These are phyloP conservation scores for Penicillium frequentans DNA, from an alignment of 2,329 filamentous ascomycete genomes.

Conservation along the genomic window DNA sequence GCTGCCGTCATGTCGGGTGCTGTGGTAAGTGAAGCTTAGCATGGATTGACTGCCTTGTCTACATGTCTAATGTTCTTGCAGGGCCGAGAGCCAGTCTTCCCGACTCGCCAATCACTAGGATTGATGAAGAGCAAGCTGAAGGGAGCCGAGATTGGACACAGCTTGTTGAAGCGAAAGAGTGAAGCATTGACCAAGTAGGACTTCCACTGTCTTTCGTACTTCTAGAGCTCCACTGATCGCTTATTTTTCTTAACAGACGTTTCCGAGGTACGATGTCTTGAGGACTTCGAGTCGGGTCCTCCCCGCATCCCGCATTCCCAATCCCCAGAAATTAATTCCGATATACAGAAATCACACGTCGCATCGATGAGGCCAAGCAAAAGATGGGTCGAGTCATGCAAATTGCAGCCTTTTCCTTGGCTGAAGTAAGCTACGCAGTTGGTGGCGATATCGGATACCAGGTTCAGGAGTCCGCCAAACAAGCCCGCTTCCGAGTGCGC, in stretches of 20 bases:
- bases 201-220: neutral
- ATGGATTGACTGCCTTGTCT: neutral
- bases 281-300: slow-evolving; percentile 20
- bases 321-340: slow-evolving; percentile 22
- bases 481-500: slow-evolving; percentile 86
- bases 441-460: slow-evolving; percentile 96
- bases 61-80: slow-evolving; percentile 40
- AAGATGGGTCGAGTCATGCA: slow-evolving; percentile 99
- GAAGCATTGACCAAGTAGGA: slow-evolving; percentile 93
- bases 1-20: slow-evolving; percentile 31
- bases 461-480: slow-evolving; percentile 92
- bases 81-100: slow-evolving; percentile 96
- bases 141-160: slow-evolving; percentile 87
- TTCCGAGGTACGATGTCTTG: slow-evolving; percentile 69
- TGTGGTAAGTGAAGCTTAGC: slow-evolving; percentile 28
- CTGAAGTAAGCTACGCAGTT: slow-evolving; percentile 95
- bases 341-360: slow-evolving; percentile 79
- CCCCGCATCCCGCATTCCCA: slow-evolving; percentile 15
- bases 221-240: slow-evolving; percentile 18
- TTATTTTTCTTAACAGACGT: slow-evolving; percentile 57
- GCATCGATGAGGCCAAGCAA: slow-evolving; percentile 97
- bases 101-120: slow-evolving; percentile 93
- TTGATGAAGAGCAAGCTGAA: slow-evolving; percentile 99
- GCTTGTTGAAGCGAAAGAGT: slow-evolving; percentile 93
- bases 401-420: slow-evolving; percentile 94